Conservation (phyloP, 495 filamentous ascomycete species). For the Podospora appendiculata region DNA sequence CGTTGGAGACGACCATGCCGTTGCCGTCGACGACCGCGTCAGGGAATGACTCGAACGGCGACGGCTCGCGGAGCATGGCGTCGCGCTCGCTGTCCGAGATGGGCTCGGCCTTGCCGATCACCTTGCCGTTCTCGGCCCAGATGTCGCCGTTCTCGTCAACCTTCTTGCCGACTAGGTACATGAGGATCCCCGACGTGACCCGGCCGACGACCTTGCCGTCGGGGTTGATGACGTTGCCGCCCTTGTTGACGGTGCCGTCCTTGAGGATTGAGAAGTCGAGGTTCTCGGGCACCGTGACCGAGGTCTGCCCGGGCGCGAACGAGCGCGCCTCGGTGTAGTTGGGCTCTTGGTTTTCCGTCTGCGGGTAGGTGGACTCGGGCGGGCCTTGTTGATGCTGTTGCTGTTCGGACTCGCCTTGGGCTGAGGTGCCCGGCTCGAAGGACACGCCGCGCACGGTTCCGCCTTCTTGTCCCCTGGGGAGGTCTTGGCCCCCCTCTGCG, state of each 20-base stretch:
- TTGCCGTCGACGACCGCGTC: constrained; percentile 60
- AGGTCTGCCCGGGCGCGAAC: neutral
- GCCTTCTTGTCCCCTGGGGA: too few relatives aligned
- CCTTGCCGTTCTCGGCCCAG: constrained; percentile 64
- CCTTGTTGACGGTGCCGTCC: constrained; percentile 67
- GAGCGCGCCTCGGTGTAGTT: neutral
- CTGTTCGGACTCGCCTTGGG: too few relatives aligned
- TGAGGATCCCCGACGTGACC: constrained; percentile 58
- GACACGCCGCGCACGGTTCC: too few relatives aligned
- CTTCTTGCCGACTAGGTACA: constrained; percentile 60
- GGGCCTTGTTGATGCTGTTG: too few relatives aligned
- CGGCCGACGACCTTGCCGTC: constrained; percentile 65
- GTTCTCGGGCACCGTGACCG: constrained; percentile 15
- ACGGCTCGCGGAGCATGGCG: constrained; percentile 48
- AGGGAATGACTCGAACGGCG: constrained; percentile 69
- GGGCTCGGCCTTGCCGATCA: constrained; percentile 66
- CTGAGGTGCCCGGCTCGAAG: too few relatives aligned
- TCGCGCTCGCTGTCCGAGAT: constrained; percentile 67
- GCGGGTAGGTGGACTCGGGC: too few relatives aligned
- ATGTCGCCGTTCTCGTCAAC: constrained; percentile 67
- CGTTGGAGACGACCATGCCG: constrained; percentile 64
- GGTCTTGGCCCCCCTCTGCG: neutral
- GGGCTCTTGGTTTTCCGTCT: neutral
- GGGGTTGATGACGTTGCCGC: constrained; percentile 64
- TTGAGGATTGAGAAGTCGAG: constrained; percentile 58